These are phyloP conservation scores for Cyanidioschyzon merolae DNA, from an alignment of 23 red algal genomes.

Conservation along the genomic window DNA sequence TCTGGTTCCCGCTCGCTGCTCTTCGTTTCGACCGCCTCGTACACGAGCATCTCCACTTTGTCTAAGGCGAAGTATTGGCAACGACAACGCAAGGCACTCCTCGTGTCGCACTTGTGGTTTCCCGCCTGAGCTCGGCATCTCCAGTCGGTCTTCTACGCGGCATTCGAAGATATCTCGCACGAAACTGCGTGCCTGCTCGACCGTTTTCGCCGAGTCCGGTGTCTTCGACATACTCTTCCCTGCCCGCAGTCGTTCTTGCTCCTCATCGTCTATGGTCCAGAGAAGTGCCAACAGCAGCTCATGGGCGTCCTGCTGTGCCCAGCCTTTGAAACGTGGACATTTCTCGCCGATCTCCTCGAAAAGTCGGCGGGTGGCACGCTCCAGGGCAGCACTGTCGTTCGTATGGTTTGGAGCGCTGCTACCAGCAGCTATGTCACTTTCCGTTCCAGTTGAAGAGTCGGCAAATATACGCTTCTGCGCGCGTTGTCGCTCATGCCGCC, in stretches of 20 bases:
- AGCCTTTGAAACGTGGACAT: slow-evolving; percentile 43
- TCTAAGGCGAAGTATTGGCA: not conserved
- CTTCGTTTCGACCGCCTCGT: not conserved
- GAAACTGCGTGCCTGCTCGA: not conserved
- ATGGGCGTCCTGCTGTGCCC: slow-evolving; percentile 67
- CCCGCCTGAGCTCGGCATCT: not conserved
- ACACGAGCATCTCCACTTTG: not conserved
- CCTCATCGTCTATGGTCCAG: slow-evolving; percentile 59
- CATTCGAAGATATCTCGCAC: slow-evolving; percentile 12
- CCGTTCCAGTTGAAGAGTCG: not conserved
- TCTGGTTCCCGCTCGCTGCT: not conserved
- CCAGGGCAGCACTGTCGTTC: not conserved
- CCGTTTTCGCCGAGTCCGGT: not conserved
- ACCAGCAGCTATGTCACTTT: not conserved
- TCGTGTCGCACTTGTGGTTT: not conserved
- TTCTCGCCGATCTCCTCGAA: slow-evolving; percentile 53
- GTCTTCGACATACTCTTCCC: not conserved
- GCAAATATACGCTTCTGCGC: not conserved
- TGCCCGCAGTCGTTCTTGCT: slow-evolving; percentile 27
- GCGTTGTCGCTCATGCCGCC: not conserved
- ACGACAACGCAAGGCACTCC: slow-evolving; percentile 1
- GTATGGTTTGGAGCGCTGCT: not conserved
- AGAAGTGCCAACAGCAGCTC: slow-evolving; percentile 56
- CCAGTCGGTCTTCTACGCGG: slow-evolving; percentile 10
- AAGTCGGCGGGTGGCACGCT: slow-evolving; percentile 15